These are phyloP conservation scores for Nakaseomyces nivariensis DNA, from an alignment of 1,139 yeast species.

Conservation along the genomic window DNA sequence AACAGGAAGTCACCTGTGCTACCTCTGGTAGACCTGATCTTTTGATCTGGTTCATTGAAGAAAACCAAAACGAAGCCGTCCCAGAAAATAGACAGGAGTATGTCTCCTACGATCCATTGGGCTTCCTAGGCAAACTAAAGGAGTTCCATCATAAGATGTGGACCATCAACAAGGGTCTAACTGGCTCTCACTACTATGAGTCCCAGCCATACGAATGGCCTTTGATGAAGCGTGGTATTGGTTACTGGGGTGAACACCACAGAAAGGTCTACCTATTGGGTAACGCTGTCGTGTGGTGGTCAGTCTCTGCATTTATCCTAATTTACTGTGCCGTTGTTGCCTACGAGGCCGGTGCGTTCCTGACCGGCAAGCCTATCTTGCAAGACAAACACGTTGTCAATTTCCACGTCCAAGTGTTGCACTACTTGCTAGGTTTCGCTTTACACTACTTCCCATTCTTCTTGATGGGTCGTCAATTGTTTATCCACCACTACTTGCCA, in stretches of 20 bases:
- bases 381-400: slow-evolving; percentile 48
- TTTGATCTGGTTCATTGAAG: slow-evolving; percentile 83
- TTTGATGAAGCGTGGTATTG: slow-evolving; percentile 75
- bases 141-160: slow-evolving; percentile 88
- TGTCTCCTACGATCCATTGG: slow-evolving; percentile 51
- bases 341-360: slow-evolving; percentile 64
- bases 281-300: slow-evolving; percentile 87
- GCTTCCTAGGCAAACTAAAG: slow-evolving; percentile 59
- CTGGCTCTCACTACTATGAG: slow-evolving; percentile 79
- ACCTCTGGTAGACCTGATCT: slow-evolving; percentile 65
- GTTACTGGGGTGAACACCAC: slow-evolving; percentile 77
- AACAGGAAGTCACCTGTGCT: slow-evolving; percentile 94
- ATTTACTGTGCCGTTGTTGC: slow-evolving; percentile 45
- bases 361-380: slow-evolving; percentile 45
- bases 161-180: slow-evolving; percentile 75
- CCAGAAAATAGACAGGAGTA: slow-evolving; percentile 39
- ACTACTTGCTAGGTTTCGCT: slow-evolving; percentile 71
- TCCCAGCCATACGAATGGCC: slow-evolving; percentile 93
- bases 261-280: slow-evolving; percentile 82
- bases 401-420: slow-evolving; percentile 61
- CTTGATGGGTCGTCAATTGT: slow-evolving; percentile 87
- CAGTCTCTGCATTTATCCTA: slow-evolving; percentile 50
- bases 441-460: slow-evolving; percentile 80
- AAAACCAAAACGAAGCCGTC: slow-evolving; percentile 45
- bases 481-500: slow-evolving; percentile 87